Percentiles rank a stretch among this genome's conserved stretches.
phyloP scores from a whole-genome alignment of 2,329 filamentous ascomycete species.

The Aureobasidium subglaciale region DNA sequence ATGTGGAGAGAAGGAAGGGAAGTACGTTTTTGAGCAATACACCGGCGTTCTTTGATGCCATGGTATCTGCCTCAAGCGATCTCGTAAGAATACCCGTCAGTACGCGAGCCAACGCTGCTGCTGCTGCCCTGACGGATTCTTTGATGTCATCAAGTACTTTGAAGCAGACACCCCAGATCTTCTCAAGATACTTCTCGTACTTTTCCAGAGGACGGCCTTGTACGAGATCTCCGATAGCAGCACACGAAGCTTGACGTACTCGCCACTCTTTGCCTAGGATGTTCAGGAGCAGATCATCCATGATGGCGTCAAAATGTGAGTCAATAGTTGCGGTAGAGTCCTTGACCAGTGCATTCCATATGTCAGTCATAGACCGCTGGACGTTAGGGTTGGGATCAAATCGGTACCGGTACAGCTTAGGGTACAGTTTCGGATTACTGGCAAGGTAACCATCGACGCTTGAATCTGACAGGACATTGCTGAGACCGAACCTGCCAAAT shows the following conservation, averaged over 20 bases:
- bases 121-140: constrained; percentile 73
- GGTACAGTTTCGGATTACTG: constrained; percentile 88
- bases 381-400: constrained; percentile 95
- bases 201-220: constrained; percentile 61
- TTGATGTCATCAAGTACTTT: constrained; percentile 97
- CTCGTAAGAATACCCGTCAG: constrained; percentile 80
- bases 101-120: constrained; percentile 72
- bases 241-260: constrained; percentile 84
- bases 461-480: constrained; percentile 83
- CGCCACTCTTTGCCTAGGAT: constrained; percentile 91
- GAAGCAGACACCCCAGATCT: constrained; percentile 79
- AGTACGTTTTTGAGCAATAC: constrained; percentile 80
- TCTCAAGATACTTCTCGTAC: constrained; percentile 77
- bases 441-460: constrained; percentile 58
- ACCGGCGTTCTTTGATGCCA: constrained; percentile 57
- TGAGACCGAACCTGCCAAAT: constrained; percentile 88
- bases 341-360: constrained; percentile 94
- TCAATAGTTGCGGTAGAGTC: constrained; percentile 72
- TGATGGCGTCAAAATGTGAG: constrained; percentile 77
- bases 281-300: constrained; percentile 77
- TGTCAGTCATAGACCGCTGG: constrained; percentile 91
- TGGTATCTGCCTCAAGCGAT: constrained; percentile 71
- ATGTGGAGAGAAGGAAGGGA: constrained; percentile 82
- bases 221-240: constrained; percentile 79
- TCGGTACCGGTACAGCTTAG: constrained; percentile 87